Evolutionary conservation across 805 yeast species (phyloP).

Genomic region (Ogataea siamensis): DNA sequence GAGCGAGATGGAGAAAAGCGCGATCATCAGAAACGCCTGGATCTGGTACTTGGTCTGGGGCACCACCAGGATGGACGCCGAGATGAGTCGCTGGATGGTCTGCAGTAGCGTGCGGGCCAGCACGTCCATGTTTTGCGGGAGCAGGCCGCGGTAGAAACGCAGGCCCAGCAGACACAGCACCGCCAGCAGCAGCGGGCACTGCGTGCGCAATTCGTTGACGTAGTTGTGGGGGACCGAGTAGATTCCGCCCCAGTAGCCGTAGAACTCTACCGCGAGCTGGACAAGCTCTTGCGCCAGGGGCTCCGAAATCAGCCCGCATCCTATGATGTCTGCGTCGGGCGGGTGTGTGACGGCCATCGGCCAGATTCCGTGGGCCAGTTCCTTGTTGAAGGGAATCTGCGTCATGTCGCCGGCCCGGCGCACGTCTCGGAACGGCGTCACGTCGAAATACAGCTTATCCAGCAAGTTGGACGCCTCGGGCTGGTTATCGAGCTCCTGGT

Average conservation of each 20-base stretch:
- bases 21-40: conserved; percentile 60
- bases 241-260: conserved; percentile 59
- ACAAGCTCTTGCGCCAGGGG: conserved; percentile 46
- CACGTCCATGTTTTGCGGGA: conserved; percentile 26
- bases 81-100: conserved; percentile 47
- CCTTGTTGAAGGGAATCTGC: conserved; percentile 28
- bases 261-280: conserved; percentile 51
- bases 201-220: conserved; percentile 43
- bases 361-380: conserved; percentile 22
- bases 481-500: conserved; percentile 1
- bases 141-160: conserved; percentile 36
- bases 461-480: conserved; percentile 8
- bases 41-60: conserved; percentile 50
- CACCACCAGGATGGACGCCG: conserved; percentile 39
- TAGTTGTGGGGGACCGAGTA: conserved; percentile 51
- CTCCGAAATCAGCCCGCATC: conserved; percentile 44
- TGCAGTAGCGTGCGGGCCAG: conserved; percentile 39
- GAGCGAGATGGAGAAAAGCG: conserved; percentile 58
- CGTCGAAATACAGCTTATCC: conserved; percentile 19
- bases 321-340: conserved; percentile 19
- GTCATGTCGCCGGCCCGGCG: conserved; percentile 18
- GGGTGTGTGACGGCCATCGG: background rate
- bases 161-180: conserved; percentile 60
- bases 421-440: conserved; percentile 28
- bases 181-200: conserved; percentile 59